Percentiles rank a stretch among this genome's conserved stretches.
These are phyloP conservation scores for Oryza glumipatula DNA, from an alignment of 176 grass and related monocot species.

Conservation along the genomic window DNA sequence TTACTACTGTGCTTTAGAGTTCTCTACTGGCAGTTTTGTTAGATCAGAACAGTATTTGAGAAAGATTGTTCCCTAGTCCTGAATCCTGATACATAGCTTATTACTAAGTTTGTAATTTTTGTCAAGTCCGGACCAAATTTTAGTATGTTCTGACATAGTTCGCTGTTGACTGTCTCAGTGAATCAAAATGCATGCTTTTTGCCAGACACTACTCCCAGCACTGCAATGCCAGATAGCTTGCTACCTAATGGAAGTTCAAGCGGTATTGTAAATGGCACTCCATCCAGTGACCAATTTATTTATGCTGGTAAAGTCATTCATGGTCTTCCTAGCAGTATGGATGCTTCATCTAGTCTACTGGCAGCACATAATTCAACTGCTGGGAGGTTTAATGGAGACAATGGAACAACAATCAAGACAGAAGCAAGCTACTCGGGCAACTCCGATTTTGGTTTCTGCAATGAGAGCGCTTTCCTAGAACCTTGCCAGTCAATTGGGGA, in stretches of 20 bases:
- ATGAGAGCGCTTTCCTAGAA: conserved; percentile 75
- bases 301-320: conserved; percentile 66
- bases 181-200: conserved; percentile 72
- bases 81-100: conserved; percentile 6
- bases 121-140: background rate
- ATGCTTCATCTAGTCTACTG: conserved; percentile 60
- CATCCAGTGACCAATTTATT: conserved; percentile 61
- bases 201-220: conserved; percentile 48
- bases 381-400: conserved; percentile 62
- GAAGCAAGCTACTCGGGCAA: conserved; percentile 72
- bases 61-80: background rate
- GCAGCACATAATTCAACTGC: conserved; percentile 61
- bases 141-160: conserved; percentile 36
- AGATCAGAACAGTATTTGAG: background rate
- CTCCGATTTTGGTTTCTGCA: conserved; percentile 74
- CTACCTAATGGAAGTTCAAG: conserved; percentile 68
- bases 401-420: conserved; percentile 74
- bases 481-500: conserved; percentile 70
- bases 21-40: conserved; percentile 1
- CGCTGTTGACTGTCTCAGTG: conserved; percentile 55
- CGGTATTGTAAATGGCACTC: conserved; percentile 60
- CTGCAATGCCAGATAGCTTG: conserved; percentile 67
- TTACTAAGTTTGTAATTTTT: background rate
- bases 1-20: background rate
- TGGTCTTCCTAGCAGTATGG: conserved; percentile 54